phyloP scores from a whole-genome alignment of 257 asterid genomes.

The Orobanche coerulescens region DNA sequence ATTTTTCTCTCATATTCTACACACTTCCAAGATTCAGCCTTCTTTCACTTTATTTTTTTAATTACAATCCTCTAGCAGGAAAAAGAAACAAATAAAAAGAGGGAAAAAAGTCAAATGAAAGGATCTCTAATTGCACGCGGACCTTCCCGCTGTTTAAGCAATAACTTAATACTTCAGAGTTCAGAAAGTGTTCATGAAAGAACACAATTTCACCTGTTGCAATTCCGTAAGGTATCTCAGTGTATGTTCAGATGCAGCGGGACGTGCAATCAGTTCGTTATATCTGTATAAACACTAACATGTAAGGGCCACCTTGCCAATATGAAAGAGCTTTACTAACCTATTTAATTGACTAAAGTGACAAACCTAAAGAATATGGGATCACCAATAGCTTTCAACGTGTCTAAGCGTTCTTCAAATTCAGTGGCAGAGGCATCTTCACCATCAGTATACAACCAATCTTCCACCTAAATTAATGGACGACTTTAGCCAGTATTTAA shows the following conservation, averaged over 20 bases:
- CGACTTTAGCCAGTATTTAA: slow-evolving; percentile 4
- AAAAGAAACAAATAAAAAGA: no score
- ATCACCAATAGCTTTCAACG: slow-evolving; percentile 80
- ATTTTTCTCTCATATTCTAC: background rate
- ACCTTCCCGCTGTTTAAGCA: slow-evolving; percentile 1
- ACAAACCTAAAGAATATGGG: slow-evolving; percentile 85
- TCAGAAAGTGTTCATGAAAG: background rate
- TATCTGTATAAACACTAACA: slow-evolving; percentile 36
- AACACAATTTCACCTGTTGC: slow-evolving; percentile 48
- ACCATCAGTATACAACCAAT: slow-evolving; percentile 97
- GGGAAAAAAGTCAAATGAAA: no score
- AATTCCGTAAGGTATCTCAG: slow-evolving; percentile 53
- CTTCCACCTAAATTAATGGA: slow-evolving; percentile 66
- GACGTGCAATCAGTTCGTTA: slow-evolving; percentile 84
- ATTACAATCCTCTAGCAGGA: background rate
- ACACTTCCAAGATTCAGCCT: background rate
- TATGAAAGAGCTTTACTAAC: slow-evolving; percentile 3
- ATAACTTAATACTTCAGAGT: background rate
- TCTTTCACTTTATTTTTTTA: background rate
- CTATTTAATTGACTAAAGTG: slow-evolving; percentile 16
- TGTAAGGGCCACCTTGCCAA: slow-evolving; percentile 19
- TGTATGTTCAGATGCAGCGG: slow-evolving; percentile 77
- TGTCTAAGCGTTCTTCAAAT: slow-evolving; percentile 70
- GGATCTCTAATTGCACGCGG: background rate
- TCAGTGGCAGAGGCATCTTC: slow-evolving; percentile 96